Conservation (phyloP, 257 asterid genomes). For the Solanum tarapatanum region DNA sequence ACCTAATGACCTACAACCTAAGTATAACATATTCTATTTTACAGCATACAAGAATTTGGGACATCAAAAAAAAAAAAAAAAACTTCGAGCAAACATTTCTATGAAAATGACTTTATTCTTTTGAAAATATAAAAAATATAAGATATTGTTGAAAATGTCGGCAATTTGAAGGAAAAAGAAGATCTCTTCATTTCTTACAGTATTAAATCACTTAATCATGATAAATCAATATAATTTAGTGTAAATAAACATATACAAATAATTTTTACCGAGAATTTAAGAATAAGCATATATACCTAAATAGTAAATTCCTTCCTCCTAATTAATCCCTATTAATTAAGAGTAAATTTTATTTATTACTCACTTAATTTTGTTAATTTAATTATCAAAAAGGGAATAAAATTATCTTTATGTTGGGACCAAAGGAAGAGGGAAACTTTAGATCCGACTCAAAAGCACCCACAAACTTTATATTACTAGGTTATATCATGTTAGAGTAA, state of each 20-base stretch:
- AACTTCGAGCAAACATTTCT: not conserved
- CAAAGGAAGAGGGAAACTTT: not conserved
- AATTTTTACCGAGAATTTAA: not conserved
- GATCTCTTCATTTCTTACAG: not conserved
- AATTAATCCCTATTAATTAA: not conserved
- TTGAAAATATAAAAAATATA: not conserved
- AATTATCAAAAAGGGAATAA: not conserved
- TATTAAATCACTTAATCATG: not conserved
- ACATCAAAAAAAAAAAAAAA: not conserved
- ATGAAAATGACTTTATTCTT: not conserved
- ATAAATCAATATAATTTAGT: not conserved
- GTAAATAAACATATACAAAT: not conserved
- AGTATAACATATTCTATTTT: not conserved
- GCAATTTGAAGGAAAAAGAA: not conserved
- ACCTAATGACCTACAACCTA: not conserved
- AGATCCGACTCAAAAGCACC: not conserved
- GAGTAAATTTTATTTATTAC: not conserved
- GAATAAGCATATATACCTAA: not conserved
- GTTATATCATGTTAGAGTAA: not conserved
- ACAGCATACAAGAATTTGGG: not conserved
- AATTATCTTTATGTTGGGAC: not conserved
- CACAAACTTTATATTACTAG: not conserved
- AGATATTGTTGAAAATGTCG: not conserved
- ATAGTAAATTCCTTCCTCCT: not conserved
- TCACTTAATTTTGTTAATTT: not conserved